phyloP scores from a whole-genome alignment of 2,329 filamentous ascomycete genomes.

The Epichloe sylvatica region DNA sequence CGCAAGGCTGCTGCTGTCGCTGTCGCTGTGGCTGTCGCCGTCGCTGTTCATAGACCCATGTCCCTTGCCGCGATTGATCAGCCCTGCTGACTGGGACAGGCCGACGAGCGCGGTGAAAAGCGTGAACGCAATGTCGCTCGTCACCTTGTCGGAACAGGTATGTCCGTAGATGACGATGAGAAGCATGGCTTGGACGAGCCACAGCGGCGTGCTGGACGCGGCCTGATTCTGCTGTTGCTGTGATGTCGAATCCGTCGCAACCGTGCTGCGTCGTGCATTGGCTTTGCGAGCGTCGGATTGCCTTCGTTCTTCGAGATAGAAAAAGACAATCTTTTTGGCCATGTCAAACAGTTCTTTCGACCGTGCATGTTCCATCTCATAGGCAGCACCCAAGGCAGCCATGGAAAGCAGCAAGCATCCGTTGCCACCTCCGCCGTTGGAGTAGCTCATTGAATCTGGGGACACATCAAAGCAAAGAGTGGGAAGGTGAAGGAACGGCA shows the following conservation, averaged over 20 bases:
- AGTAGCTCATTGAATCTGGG: slow-evolving; percentile 48
- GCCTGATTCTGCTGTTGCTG: slow-evolving; percentile 44
- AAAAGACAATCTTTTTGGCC: slow-evolving; percentile 87
- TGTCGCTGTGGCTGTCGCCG: neutral
- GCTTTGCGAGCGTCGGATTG: slow-evolving; percentile 65
- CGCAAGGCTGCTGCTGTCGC: slow-evolving; percentile 14
- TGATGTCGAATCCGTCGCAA: slow-evolving; percentile 31
- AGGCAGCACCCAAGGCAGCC: slow-evolving; percentile 67
- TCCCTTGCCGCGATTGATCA: slow-evolving; percentile 30
- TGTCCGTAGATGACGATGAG: slow-evolving; percentile 93
- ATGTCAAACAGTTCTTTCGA: slow-evolving; percentile 83
- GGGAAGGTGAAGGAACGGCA: slow-evolving; percentile 87
- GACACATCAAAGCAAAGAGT: slow-evolving; percentile 82
- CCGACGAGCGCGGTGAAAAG: slow-evolving; percentile 86
- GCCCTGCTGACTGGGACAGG: slow-evolving; percentile 74
- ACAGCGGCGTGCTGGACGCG: slow-evolving; percentile 58
- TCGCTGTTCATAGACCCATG: too few species aligned
- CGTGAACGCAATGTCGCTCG: slow-evolving; percentile 81
- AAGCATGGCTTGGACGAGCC: slow-evolving; percentile 94
- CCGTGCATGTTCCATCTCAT: slow-evolving; percentile 67
- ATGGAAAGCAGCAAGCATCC: slow-evolving; percentile 76
- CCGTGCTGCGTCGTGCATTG: slow-evolving; percentile 40
- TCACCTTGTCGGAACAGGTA: slow-evolving; percentile 82
- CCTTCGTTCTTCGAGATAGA: slow-evolving; percentile 81
- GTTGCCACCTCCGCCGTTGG: slow-evolving; percentile 55